Evolutionary conservation across 495 filamentous ascomycete genomes (phyloP), one percentile per base, ranked within the genome.

Genomic region (Aspergillus diversus): DNA sequence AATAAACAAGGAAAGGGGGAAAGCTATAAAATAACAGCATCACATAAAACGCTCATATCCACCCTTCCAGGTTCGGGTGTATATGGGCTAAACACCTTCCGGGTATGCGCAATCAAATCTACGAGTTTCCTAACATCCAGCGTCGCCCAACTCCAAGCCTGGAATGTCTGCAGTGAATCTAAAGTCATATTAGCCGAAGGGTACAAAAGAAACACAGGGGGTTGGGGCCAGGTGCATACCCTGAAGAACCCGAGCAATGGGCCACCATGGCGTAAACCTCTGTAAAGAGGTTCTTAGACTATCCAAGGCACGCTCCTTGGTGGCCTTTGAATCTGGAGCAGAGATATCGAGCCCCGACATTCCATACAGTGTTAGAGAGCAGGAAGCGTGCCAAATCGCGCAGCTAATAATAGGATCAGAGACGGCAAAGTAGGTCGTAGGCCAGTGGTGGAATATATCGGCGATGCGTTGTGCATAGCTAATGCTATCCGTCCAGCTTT

Each of bases 311-410:
- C 12, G 12, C 9, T 43, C 39, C 39, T 12, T 43, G 4, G 39
- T n/a, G 1, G 39, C 7, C 4, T n/a, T 33, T 48, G 39, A 21
- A 7, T 59, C 56, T 49, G 39, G 32, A 12, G 34, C 46, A 3
- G 56, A 59, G 11, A 32, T 47, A 13, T 59, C 33, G 9, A 59
- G 46, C 7, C 56, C 56, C 27, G 56, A 59, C 56, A 59, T 59
- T n/a, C 39, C 31, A 7, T 46, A 59, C 9, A 59, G 34, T 17
- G 39, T 59, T 33, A 59, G 17, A 12, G 16, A 37, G 56, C 34
- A 49, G 15, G 34, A 59, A 7, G 56, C 56, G 47, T 59, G 56
- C 56, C 56, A 59, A 15, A 59, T 59, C n/a, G 56, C 56, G 27
- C 56, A 59, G 7, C 16, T 59, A 12, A 59, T 59, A 32, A 59